Percentiles rank a stretch among this genome's conserved stretches.
phyloP scores from a whole-genome alignment of 352 stramenopile genomes.

The Pythium utonaiense region DNA sequence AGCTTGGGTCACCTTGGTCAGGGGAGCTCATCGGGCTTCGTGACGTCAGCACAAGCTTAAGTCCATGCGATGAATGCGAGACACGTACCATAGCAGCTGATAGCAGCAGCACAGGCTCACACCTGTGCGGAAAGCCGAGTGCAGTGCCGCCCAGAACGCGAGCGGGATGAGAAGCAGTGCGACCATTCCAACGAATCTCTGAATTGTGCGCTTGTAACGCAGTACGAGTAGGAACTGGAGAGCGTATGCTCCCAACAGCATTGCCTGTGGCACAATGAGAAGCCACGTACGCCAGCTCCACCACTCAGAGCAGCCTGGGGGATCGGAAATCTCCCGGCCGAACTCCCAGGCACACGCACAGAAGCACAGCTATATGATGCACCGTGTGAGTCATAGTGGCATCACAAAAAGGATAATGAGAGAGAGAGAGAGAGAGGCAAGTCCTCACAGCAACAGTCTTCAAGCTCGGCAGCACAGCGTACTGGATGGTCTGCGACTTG shows the following conservation, averaged over 20 bases:
- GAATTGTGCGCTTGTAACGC: conserved; percentile 7
- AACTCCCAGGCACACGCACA: conserved; percentile 21
- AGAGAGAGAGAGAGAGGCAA: background rate
- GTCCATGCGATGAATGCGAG: background rate
- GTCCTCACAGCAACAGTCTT: conserved; percentile 14
- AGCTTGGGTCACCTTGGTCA: conserved; percentile 15
- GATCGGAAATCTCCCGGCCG: conserved; percentile 2
- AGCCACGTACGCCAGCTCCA: conserved; percentile 20
- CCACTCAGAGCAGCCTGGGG: conserved; percentile 9
- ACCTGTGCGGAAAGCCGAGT: conserved; percentile 25
- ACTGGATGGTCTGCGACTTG: conserved; percentile 20
- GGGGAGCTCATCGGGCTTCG: conserved; percentile 21
- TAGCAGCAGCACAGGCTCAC: conserved; percentile 38
- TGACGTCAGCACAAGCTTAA: background rate
- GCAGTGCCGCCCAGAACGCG: conserved; percentile 17
- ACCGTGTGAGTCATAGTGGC: background rate
- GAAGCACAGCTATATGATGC: conserved; percentile 10
- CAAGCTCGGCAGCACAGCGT: conserved; percentile 6
- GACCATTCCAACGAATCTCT: conserved; percentile 1
- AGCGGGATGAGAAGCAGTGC: conserved; percentile 7
- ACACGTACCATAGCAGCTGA: conserved; percentile 27
- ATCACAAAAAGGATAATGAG: background rate
- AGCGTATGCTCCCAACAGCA: conserved; percentile 14
- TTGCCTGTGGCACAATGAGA: conserved; percentile 15
- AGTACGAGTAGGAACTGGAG: conserved; percentile 14